Evolutionary conservation across 768 basidiomycete species (phyloP).

Genomic region (Inosperma sp.): DNA sequence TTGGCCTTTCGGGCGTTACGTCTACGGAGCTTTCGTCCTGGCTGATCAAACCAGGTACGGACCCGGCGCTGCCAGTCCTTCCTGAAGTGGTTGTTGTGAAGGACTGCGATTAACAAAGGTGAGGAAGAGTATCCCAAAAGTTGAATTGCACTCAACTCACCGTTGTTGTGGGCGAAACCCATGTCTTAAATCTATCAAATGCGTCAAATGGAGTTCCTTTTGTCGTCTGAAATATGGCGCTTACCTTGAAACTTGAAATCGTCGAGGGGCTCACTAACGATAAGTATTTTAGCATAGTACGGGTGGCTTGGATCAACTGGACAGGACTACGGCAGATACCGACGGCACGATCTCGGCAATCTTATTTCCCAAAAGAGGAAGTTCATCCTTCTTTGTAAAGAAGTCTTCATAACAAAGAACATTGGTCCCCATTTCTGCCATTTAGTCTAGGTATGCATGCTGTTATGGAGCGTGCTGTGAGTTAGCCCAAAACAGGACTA

Average conservation of each 20-base stretch:
- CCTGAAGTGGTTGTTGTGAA: conserved; percentile 92
- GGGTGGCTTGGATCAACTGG: conserved; percentile 42
- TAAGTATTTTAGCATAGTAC: conserved; percentile 31
- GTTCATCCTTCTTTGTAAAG: too few relatives aligned
- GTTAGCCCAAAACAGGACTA: too few relatives aligned
- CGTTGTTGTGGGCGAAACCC: conserved; percentile 82
- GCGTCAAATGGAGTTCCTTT: conserved; percentile 14
- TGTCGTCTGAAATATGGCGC: conserved; percentile 16
- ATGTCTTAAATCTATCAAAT: conserved; percentile 47
- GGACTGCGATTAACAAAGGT: conserved; percentile 55
- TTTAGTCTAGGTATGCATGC: too few relatives aligned
- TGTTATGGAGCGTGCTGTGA: too few relatives aligned
- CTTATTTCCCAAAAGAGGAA: not conserved
- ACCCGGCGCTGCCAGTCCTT: conserved; percentile 99
- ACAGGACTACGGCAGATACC: conserved; percentile 37
- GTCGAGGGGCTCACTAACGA: conserved; percentile 40
- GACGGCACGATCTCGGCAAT: conserved; percentile 9
- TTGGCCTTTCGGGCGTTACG: conserved; percentile 89
- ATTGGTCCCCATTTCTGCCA: too few relatives aligned
- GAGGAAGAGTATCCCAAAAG: conserved; percentile 12
- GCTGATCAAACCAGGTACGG: conserved; percentile 98
- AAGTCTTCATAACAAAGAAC: too few relatives aligned
- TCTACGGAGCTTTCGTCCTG: conserved; percentile 94
- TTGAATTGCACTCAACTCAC: conserved; percentile 34
- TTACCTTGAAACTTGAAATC: conserved; percentile 47